phyloP scores from a whole-genome alignment of 371 early-diverging fungal species.

The Fennellomyces sp. region DNA sequence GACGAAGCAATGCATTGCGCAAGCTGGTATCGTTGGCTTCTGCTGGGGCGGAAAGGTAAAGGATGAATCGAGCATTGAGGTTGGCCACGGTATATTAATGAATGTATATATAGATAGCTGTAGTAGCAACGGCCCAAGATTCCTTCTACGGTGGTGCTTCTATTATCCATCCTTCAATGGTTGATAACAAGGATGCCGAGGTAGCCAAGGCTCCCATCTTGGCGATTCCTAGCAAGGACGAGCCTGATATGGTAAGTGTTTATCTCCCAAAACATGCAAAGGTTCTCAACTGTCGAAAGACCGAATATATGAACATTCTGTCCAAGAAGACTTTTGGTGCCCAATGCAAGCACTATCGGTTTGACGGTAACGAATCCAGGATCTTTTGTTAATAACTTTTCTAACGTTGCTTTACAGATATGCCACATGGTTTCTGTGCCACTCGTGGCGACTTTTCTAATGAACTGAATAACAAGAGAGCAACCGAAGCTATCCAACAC shows the following conservation, averaged over 20 bases:
- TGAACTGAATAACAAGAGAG: conserved; percentile 46
- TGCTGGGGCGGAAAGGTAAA: conserved; percentile 67
- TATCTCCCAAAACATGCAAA: no score
- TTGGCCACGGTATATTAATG: not conserved
- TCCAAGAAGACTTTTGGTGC: conserved; percentile 58
- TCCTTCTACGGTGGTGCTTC: conserved; percentile 52
- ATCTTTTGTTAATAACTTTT: not conserved
- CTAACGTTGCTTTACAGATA: conserved; percentile 26
- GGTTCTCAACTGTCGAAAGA: conserved; percentile 4
- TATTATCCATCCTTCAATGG: conserved; percentile 62
- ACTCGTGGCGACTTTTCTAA: conserved; percentile 66
- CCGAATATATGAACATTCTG: conserved; percentile 48
- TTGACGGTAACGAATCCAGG: conserved; percentile 41
- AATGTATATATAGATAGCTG: conserved; percentile 27
- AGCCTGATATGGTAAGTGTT: conserved; percentile 54
- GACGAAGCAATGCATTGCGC: conserved; percentile 34
- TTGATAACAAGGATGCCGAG: conserved; percentile 54
- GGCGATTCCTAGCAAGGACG: conserved; percentile 63
- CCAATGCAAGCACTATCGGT: conserved; percentile 55
- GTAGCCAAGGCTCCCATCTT: conserved; percentile 58
- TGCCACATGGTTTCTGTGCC: conserved; percentile 73
- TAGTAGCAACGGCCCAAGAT: conserved; percentile 25
- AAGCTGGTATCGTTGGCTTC: conserved; percentile 61
- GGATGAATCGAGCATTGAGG: no score
- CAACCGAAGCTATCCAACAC: conserved; percentile 53